Evolutionary conservation across 2,329 filamentous ascomycete species (phyloP), one percentile per base, ranked within the genome.

Genomic region (Xylariaceae sp.): DNA sequence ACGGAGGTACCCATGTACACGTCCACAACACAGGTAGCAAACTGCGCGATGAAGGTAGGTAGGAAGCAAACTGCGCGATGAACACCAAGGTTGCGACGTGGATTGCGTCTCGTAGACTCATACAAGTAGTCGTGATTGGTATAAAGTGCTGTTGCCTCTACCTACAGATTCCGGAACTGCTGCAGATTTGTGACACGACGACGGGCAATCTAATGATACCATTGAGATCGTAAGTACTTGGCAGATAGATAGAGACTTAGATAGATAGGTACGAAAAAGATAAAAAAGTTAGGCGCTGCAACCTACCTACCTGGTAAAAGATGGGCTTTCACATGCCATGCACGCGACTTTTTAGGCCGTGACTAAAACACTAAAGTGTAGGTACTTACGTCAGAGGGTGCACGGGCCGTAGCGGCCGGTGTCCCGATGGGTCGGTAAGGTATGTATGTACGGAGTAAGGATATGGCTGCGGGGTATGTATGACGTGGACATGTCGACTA

Each of bases 261-360:
- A 2, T 18, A 18, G 17, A 18, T 18, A 18, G 1, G 17, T 18
- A 18, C 2, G 17, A 18, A 2, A 2, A 2, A 18, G 17, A 18
- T 18, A 18, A 18, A 9, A 39, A 9, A 42, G 7, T 13, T 42
- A 42, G 11, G 37, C 11, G 8, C 11, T 9, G 11, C 17, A 18
- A 18, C 17, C 37, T 42, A 18, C 17, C 37, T 42, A 13, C 37
- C 8, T 13, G 37, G 37, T 10, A 42, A 9, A 47, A 15, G 6
- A 54, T 54, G 52, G 52, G 52, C 11, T 54, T 45, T 54, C 52
- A 54, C 52, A 54, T 54, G 52, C 39, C n/a, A 54, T 13, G n/a
- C 17, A 30, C 9, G 23, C 23, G 23, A 30, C 23, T 30, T 30
- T 30, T 30, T 30, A 30, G 4, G 23, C 23, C 23, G 23, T 30